Evolutionary conservation across 768 basidiomycete species (phyloP), one percentile per base, ranked within the genome.

Genomic region (Hygrocybe coccinea): DNA sequence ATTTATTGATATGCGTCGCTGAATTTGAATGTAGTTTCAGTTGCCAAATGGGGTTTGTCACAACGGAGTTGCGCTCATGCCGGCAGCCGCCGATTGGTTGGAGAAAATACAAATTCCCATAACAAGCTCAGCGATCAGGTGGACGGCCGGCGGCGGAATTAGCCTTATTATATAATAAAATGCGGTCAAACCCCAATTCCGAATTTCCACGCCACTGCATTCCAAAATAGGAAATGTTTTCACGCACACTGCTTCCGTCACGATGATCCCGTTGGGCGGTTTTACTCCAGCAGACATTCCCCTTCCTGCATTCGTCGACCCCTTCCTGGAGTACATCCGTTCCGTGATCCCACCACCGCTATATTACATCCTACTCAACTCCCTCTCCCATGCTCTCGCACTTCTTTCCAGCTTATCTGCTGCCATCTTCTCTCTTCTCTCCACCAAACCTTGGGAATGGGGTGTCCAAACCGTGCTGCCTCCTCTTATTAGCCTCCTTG

Each of bases 401-500:
- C 70, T 87, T 43, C 48, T 76, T 59, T 73, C 77, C 7, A 75
- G 84, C 5, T 55, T 84, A 19, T 65, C 78, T 61, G 70, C 71
- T 6, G 72, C 89, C 47, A 59, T 79, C 54, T 62, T 69, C 15
- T 73, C 82, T 2, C 64, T 88, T 14, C 43, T 80, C 12, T 72
- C 77, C 24, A 76, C 78, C 47, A 72, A 76, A 56, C 84, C 83
- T 34, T 71, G 74, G 60, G 75, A 81, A 59, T 89, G 86, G 86
- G 79, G 87, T 62, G 73, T 76, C 5, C 84, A 90, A 65, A 79
- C 77, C 25, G 65, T 90, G 46, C 64, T 91, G 17, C 88, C 89
- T 7, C 89, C 89, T 0, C 70, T 91, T 64, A 81, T 92, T 64
- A 85, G 81, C 56, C 68, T 91, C 29, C 68, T 91, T 50, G 77